Percentiles rank a stretch among this genome's conserved stretches.
These are phyloP conservation scores for Xerophyta viscosa DNA, from an alignment of 106 monocot genomes.

Conservation along the genomic window DNA sequence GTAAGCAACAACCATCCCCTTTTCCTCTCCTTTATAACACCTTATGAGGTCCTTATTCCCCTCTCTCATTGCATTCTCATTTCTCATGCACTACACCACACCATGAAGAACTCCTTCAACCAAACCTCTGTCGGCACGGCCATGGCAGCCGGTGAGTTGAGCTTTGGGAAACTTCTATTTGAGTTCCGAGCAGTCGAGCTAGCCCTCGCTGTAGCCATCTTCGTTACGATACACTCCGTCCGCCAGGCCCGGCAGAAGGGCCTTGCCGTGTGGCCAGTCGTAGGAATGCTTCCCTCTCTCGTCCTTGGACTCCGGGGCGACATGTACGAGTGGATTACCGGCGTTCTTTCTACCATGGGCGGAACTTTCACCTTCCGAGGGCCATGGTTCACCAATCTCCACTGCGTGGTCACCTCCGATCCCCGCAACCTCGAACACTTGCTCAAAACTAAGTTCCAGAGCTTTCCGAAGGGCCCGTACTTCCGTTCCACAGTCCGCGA, in stretches of 20 bases:
- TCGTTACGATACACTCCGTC: slow-evolving; percentile 60
- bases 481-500: slow-evolving; percentile 56
- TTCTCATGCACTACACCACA: neutral
- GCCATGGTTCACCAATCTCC: slow-evolving; percentile 62
- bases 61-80: no score
- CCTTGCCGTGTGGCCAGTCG: slow-evolving; percentile 58
- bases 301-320: slow-evolving; percentile 45
- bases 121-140: slow-evolving; percentile 7
- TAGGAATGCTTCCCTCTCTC: slow-evolving; percentile 91
- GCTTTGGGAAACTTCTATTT: slow-evolving; percentile 14
- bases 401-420: slow-evolving; percentile 79
- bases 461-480: slow-evolving; percentile 84
- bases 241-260: slow-evolving; percentile 48
- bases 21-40: no score
- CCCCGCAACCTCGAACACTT: slow-evolving; percentile 89
- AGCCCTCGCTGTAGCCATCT: slow-evolving; percentile 50
- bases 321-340: slow-evolving; percentile 91
- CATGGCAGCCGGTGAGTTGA: neutral
- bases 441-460: slow-evolving; percentile 75
- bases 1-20: no score
- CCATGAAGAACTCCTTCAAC: slow-evolving; percentile 16
- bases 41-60: no score
- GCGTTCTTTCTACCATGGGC: slow-evolving; percentile 28
- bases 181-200: slow-evolving; percentile 59
- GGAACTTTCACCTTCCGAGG: slow-evolving; percentile 85